Evolutionary conservation across 441 rosid genomes (phyloP).

Genomic region (Pelargonium fulgidum): DNA sequence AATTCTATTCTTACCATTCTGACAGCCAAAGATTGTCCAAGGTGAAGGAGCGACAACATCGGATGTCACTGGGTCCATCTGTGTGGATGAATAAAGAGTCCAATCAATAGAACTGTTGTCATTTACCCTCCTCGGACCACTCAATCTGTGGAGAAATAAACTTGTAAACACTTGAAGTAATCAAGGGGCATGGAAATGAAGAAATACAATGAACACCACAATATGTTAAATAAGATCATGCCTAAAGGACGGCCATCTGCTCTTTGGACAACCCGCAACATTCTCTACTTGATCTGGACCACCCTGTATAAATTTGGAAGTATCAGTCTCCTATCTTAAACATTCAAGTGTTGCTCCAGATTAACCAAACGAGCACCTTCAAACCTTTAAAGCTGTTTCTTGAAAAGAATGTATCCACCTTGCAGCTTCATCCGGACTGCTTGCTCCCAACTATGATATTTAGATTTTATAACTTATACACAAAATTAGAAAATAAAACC

Average conservation of each 20-base stretch:
- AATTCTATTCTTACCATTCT: conserved; percentile 51
- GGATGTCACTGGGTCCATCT: conserved; percentile 50
- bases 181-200: conserved; percentile 1
- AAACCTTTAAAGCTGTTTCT: conserved; percentile 77
- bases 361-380: conserved; percentile 18
- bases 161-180: conserved; percentile 18
- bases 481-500: conserved; percentile 19
- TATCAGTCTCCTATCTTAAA: conserved; percentile 22
- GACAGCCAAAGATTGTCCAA: conserved; percentile 95
- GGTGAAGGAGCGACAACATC: conserved; percentile 96
- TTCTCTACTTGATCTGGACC: conserved; percentile 38
- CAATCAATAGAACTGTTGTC: conserved; percentile 59
- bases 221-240: conserved; percentile 18
- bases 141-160: conserved; percentile 40
- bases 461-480: conserved; percentile 31
- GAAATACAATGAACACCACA: conserved; percentile 7
- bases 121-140: conserved; percentile 47
- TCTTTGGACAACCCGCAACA: conserved; percentile 45
- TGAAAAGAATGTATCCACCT: conserved; percentile 84
- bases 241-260: conserved; percentile 71
- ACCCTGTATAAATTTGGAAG: conserved; percentile 44
- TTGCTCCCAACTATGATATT: conserved; percentile 78
- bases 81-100: conserved; percentile 53
- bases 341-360: conserved; percentile 10
- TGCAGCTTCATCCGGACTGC: conserved; percentile 96